Percentiles rank a stretch among this genome's conserved stretches.
These are phyloP conservation scores for Leucoagaricus sp. DNA, from an alignment of 1,284 basidiomycete genomes.

Conservation along the genomic window DNA sequence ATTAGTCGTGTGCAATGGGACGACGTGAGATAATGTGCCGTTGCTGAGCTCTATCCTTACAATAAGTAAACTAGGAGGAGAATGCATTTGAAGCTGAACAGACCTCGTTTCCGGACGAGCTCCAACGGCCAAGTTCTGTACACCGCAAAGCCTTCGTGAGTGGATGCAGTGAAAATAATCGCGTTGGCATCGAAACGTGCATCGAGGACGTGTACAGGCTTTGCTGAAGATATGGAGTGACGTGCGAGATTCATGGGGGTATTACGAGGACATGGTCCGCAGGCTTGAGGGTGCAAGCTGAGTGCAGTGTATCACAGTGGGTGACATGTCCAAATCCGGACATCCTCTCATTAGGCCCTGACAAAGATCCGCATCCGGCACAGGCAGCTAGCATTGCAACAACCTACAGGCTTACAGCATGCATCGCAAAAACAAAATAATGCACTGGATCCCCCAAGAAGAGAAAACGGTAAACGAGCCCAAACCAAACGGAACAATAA, in stretches of 20 bases:
- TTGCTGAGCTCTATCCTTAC: constrained; percentile 62
- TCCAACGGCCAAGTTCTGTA: constrained; percentile 81
- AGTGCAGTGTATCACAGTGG: background rate
- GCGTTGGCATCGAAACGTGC: constrained; percentile 78
- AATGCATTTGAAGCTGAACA: constrained; percentile 19
- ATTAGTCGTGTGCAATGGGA: constrained; percentile 83
- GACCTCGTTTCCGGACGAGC: constrained; percentile 81
- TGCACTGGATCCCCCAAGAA: constrained; percentile 19
- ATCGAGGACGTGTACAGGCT: constrained; percentile 76
- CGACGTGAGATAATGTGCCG: constrained; percentile 76
- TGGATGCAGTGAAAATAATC: constrained; percentile 81
- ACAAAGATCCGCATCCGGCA: background rate
- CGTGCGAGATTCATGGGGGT: constrained; percentile 84
- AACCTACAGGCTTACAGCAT: constrained; percentile 17
- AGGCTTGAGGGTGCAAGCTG: background rate
- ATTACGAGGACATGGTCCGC: background rate
- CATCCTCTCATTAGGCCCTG: background rate
- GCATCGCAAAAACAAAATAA: constrained; percentile 8
- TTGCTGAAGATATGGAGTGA: constrained; percentile 81
- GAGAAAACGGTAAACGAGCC: too few relatives aligned
- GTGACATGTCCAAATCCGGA: constrained; percentile 12
- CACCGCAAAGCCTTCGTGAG: constrained; percentile 84
- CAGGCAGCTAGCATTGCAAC: constrained; percentile 2
- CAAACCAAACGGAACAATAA: constrained; percentile 8
- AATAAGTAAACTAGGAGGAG: background rate